Evolutionary conservation across 2,329 filamentous ascomycete genomes (phyloP).

Genomic region (Orbilia blumenaviensis): DNA sequence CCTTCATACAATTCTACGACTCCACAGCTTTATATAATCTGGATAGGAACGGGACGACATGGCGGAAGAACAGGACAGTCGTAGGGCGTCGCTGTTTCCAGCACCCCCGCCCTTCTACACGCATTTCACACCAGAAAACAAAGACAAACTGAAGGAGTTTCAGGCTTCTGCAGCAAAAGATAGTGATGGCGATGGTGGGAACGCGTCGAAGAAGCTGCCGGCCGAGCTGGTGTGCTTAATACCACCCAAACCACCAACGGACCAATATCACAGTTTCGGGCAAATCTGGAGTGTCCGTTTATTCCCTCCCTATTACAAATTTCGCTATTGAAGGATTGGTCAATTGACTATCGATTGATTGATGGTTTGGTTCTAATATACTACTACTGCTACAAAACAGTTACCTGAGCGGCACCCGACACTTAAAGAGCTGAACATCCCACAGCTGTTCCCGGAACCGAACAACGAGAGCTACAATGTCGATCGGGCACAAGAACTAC

Average conservation of each 20-base stretch:
- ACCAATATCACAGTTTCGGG: conserved; percentile 78
- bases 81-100: conserved; percentile 75
- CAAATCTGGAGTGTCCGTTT: conserved; percentile 68
- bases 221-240: conserved; percentile 79
- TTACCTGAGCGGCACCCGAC: conserved; percentile 71
- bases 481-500: conserved; percentile 74
- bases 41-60: background rate
- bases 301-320: background rate
- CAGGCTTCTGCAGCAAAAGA: conserved; percentile 60
- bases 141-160: conserved; percentile 68
- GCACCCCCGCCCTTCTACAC: conserved; percentile 90
- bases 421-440: conserved; percentile 75
- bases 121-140: conserved; percentile 80
- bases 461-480: conserved; percentile 66
- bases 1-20: too few relatives aligned
- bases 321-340: background rate
- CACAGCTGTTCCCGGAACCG: conserved; percentile 71
- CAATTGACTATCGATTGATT: background rate
- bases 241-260: conserved; percentile 77
- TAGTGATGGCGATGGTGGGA: conserved; percentile 56
- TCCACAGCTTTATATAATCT: background rate
- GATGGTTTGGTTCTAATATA: too few relatives aligned
- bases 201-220: conserved; percentile 66
- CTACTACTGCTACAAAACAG: too few relatives aligned
- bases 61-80: conserved; percentile 56